Conservation (phyloP, 2,329 filamentous ascomycete species). For the Coniochaeta pulveracea region DNA sequence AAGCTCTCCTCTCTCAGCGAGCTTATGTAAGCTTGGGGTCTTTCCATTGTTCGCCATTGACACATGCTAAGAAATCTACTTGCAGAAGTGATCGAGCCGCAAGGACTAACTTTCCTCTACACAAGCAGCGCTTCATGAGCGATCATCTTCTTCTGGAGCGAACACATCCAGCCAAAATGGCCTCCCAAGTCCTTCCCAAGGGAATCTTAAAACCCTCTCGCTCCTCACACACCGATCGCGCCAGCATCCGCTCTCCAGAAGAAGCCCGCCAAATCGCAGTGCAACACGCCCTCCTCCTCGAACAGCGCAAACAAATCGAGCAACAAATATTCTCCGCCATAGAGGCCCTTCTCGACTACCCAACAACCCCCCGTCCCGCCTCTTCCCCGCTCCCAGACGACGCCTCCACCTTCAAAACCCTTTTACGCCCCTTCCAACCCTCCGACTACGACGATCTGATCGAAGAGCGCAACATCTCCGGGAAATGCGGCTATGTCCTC, state of each 20-base stretch:
- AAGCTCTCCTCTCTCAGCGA: too few relatives aligned
- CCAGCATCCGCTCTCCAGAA: slow-evolving; percentile 22
- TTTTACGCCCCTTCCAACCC: slow-evolving; percentile 67
- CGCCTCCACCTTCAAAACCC: slow-evolving; percentile 49
- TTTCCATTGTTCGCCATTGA: too few relatives aligned
- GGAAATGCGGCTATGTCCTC: slow-evolving; percentile 72
- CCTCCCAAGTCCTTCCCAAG: slow-evolving; percentile 24
- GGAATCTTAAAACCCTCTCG: slow-evolving; percentile 46
- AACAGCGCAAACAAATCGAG: slow-evolving; percentile 72
- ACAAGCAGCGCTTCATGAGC: too few relatives aligned
- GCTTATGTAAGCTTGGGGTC: too few relatives aligned
- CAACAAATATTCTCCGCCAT: slow-evolving; percentile 60
- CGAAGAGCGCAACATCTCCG: slow-evolving; percentile 76
- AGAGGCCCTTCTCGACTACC: slow-evolving; percentile 56
- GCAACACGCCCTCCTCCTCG: slow-evolving; percentile 71
- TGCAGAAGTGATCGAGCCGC: too few relatives aligned
- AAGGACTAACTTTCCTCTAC: too few relatives aligned
- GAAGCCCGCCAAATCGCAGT: slow-evolving; percentile 55
- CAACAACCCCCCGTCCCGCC: slow-evolving; percentile 27
- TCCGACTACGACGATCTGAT: slow-evolving; percentile 83
- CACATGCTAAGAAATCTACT: too few relatives aligned
- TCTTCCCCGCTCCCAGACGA: slow-evolving; percentile 46
- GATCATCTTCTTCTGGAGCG: too few relatives aligned
- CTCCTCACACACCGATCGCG: slow-evolving; percentile 12
- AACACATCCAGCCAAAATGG: slow-evolving; percentile 1